These are phyloP conservation scores for Pharus latifolius DNA, from an alignment of 176 grass and related monocot genomes.

Conservation along the genomic window DNA sequence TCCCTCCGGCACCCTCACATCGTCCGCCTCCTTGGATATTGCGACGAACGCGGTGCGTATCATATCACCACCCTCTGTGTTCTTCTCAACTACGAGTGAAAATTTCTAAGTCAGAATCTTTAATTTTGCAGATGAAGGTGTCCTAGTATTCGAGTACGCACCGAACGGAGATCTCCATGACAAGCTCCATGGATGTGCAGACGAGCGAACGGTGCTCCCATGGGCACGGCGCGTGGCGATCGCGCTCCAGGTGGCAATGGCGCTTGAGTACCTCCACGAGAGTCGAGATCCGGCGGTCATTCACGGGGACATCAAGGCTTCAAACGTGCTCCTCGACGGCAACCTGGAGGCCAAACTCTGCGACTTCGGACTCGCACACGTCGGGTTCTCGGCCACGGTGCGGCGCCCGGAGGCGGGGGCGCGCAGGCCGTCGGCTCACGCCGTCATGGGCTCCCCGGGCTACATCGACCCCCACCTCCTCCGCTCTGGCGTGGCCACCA, in stretches of 20 bases:
- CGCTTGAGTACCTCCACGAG: conserved; percentile 87
- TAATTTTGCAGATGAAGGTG: conserved; percentile 42
- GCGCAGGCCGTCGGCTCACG: conserved; percentile 19
- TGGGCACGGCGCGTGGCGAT: conserved; percentile 61
- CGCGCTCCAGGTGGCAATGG: conserved; percentile 54
- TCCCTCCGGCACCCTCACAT: conserved; percentile 61
- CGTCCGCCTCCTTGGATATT: conserved; percentile 68
- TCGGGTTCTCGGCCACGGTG: conserved; percentile 32
- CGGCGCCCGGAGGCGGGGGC: too few relatives aligned
- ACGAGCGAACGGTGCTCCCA: neutral
- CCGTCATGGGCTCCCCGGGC: conserved; percentile 64
- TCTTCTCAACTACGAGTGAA: neutral
- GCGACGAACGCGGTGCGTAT: conserved; percentile 39
- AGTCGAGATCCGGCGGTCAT: conserved; percentile 28
- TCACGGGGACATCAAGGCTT: conserved; percentile 86
- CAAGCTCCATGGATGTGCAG: conserved; percentile 25
- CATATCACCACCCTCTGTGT: neutral
- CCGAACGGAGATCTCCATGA: conserved; percentile 70
- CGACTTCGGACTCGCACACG: conserved; percentile 72
- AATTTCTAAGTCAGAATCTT: neutral
- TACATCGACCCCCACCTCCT: conserved; percentile 81
- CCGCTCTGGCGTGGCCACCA: conserved; percentile 57
- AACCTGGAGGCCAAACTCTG: conserved; percentile 65
- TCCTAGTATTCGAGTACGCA: conserved; percentile 64
- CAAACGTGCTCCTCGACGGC: conserved; percentile 70